Evolutionary conservation across 345 rosid species (phyloP).

Genomic region (Cochlearia excelsa): DNA sequence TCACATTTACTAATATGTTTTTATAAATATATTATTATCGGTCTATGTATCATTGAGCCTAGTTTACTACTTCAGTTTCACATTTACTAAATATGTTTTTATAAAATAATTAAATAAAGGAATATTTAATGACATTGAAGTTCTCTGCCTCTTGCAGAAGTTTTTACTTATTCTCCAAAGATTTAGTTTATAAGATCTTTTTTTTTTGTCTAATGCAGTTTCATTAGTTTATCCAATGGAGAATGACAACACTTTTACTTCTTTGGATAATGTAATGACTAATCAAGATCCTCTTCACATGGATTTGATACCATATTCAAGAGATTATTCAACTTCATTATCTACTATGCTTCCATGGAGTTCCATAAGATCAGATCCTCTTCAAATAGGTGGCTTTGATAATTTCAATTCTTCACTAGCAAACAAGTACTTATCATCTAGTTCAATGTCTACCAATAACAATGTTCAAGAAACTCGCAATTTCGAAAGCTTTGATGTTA

Average conservation of each 20-base stretch:
- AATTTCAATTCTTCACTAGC: constrained; percentile 25
- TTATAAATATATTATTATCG: too few relatives aligned
- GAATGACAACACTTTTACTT: constrained; percentile 50
- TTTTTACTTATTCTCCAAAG: constrained; percentile 21
- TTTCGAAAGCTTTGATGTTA: constrained; percentile 18
- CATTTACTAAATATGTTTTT: too few relatives aligned
- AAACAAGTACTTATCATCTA: constrained; percentile 28
- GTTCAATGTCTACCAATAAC: constrained; percentile 24
- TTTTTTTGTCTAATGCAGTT: constrained; percentile 33
- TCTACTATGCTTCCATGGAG: constrained; percentile 35
- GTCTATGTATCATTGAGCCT: constrained; percentile 32
- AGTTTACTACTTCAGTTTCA: constrained; percentile 24
- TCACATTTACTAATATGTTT: not conserved
- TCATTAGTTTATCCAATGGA: constrained; percentile 26
- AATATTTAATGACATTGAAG: constrained; percentile 13
- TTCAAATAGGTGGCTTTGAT: constrained; percentile 39
- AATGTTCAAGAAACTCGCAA: constrained; percentile 29
- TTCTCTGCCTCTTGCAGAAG: constrained; percentile 28
- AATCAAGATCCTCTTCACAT: constrained; percentile 41
- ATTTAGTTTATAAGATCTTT: constrained; percentile 17
- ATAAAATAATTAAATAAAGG: too few relatives aligned
- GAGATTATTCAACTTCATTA: constrained; percentile 31
- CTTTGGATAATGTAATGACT: constrained; percentile 36
- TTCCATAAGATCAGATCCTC: constrained; percentile 31
- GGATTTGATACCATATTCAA: constrained; percentile 30